Base-by-base conservation (phyloP, 176 grass and related monocot genomes). In the Melocanna baccifera region DNA sequence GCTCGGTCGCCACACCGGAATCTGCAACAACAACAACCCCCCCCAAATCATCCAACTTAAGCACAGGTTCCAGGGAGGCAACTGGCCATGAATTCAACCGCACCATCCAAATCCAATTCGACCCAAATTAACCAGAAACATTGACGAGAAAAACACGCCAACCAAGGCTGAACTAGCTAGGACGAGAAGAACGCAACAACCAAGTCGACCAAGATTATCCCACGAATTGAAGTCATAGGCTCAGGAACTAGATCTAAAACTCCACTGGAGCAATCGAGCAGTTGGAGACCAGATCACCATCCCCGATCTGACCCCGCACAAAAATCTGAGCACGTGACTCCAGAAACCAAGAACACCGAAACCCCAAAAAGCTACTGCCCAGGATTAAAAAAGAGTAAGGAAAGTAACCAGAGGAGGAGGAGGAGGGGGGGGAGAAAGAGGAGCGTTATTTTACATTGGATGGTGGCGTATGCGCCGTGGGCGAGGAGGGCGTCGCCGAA, bases 21-120 rank as follows among this genome's bases (percentile, higher is more conserved):
- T 98, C 92, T 94, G 79, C 76, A 88, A 39, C 32, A 83, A 12
- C 19, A 86, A 81, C 62, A 15, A 75, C 59, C 43, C 25, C 63
- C 28, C 83, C 82, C 72, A 85, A 77, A 41, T 62, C 62, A 7
- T 52, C 73, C 7, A 86, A 69, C 2, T 19, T 11, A 77, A 2
- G 5, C 12, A 73, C 1, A 16, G 70, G 53, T 14, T 15, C 32
- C 23, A 51, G 41, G 6, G 34, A 73, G 11, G 25, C 5, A 11
- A 0, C 8, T 1, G 0, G 7, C 0, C 1, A 25, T 0, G 61
- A 30, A 12, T 15, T 61, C 70, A 82, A 70, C 16, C 51, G 42
- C 14, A 16, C 16, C 69, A 16, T 29, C 42, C 4, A 69, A 48
- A 16, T 29, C 42, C 4, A 69, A 48, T 26, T 72, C 4, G 22